Evolutionary conservation across 2,329 filamentous ascomycete genomes (phyloP).

Genomic region (Fusarium verrucosum): DNA sequence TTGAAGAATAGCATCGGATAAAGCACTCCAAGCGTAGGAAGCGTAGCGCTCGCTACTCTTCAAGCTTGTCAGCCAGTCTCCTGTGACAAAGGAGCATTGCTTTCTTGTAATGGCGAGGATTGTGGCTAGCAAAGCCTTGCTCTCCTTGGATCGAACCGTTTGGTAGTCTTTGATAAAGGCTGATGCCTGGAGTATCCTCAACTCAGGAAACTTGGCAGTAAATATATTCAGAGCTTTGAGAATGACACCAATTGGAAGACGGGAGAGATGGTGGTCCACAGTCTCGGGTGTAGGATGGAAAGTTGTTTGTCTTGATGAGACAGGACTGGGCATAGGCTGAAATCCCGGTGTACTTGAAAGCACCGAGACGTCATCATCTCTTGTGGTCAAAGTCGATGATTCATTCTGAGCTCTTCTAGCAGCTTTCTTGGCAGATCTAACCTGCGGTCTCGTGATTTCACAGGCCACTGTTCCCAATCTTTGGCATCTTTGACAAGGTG

Average conservation of each 20-base stretch:
- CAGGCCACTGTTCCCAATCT: conserved; percentile 43
- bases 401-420: conserved; percentile 2
- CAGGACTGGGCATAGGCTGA: conserved; percentile 4
- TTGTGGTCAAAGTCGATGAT: background rate
- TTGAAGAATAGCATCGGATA: conserved; percentile 29
- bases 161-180: conserved; percentile 44
- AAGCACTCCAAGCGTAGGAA: conserved; percentile 17
- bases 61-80: conserved; percentile 9
- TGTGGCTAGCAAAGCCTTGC: conserved; percentile 37
- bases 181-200: conserved; percentile 48
- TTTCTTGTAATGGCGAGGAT: conserved; percentile 32
- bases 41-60: conserved; percentile 26
- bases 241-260: conserved; percentile 40
- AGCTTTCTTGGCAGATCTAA: conserved; percentile 7
- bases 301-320: background rate
- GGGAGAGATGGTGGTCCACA: conserved; percentile 41
- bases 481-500: conserved; percentile 47
- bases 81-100: conserved; percentile 22
- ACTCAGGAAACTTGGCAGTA: conserved; percentile 48
- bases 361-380: background rate
- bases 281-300: background rate
- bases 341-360: background rate
- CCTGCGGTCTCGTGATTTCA: conserved; percentile 34
- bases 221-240: conserved; percentile 49
- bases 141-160: conserved; percentile 34